phyloP scores from a whole-genome alignment of 495 filamentous ascomycete species.

The Aspergillus nidulans region DNA sequence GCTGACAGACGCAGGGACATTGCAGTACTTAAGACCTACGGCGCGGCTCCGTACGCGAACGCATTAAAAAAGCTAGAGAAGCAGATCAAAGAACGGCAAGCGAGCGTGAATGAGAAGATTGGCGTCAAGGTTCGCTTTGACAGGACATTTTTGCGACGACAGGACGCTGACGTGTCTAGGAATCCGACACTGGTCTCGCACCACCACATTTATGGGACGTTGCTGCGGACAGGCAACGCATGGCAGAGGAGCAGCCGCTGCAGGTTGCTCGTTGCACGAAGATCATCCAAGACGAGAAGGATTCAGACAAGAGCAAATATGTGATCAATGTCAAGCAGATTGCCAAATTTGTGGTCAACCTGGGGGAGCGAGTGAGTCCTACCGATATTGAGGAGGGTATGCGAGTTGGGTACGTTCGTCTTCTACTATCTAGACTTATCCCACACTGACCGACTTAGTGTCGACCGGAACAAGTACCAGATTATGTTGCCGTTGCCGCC shows the following conservation, averaged over 20 bases:
- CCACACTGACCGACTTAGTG: slow-evolving; percentile 40
- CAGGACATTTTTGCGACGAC: neutral
- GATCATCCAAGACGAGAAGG: slow-evolving; percentile 96
- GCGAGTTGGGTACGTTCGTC: slow-evolving; percentile 70
- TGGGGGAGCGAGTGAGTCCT: slow-evolving; percentile 93
- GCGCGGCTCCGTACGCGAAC: slow-evolving; percentile 89
- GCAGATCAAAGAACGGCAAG: slow-evolving; percentile 96
- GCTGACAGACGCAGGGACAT: slow-evolving; percentile 69
- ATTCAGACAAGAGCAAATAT: slow-evolving; percentile 98
- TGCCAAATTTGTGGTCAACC: slow-evolving; percentile 97
- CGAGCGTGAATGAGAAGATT: slow-evolving; percentile 97
- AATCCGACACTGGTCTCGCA: slow-evolving; percentile 97
- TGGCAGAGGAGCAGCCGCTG: slow-evolving; percentile 95
- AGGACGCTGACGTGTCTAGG: slow-evolving; percentile 48
- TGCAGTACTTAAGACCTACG: slow-evolving; percentile 98
- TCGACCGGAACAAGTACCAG: slow-evolving; percentile 98
- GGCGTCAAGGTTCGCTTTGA: slow-evolving; percentile 58
- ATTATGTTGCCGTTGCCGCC: slow-evolving; percentile 95
- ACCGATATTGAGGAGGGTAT: slow-evolving; percentile 99
- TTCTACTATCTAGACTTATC: neutral
- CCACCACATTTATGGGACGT: slow-evolving; percentile 99
- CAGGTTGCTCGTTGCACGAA: slow-evolving; percentile 98
- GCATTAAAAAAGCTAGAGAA: slow-evolving; percentile 93
- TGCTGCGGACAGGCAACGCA: slow-evolving; percentile 93
- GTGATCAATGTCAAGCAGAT: slow-evolving; percentile 99